Evolutionary conservation across 139 green algal genomes (phyloP), one percentile per base, ranked within the genome.

Genomic region (Astrephomene gubernaculifera): DNA sequence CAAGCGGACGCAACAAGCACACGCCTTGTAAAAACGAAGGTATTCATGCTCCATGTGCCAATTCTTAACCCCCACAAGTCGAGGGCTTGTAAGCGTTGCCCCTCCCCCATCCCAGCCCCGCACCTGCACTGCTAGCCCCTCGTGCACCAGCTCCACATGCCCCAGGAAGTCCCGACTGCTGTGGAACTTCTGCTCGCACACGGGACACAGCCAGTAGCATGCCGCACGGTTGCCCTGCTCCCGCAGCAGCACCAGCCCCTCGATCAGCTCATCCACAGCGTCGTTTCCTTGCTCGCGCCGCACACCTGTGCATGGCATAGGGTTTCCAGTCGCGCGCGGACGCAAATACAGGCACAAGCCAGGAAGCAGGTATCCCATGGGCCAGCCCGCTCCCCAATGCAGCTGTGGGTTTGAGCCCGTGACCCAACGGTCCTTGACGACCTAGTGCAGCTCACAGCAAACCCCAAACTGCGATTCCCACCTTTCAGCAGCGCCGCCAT

Each of bases 231-330:
- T 91, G 79, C 71, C 85, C 44, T 89, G 82, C 80, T 93, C 90
- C 7, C 89, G 84, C 84, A 95, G 81, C 81, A 94, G 83, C 86
- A 91, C 87, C 89, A 95, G 87, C 1, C 89, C 91, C 70, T 95
- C 85, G 53, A 88, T 91, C 63, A 93, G 79, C 84, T 94, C 92
- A 70, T 92, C 88, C 39, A 90, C 90, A 0, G 81, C 87, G 19
- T 92, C 87, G 45, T 39, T 71, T 19, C 91, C 92, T 36, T 90
- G 85, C 86, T 94, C 92, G 9, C 71, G 61, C 31, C 89, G 84
- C 68, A 93, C 88, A 44, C 70, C 91, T 93, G 87, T 44, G 76
- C 3, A 45, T 27, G 31, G 49, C 17, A 57, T 57, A 17, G 49
- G 49, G n/a, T n/a, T n/a, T n/a, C n/a, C n/a, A n/a, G n/a, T n/a